Base-by-base conservation (phyloP, 2,329 filamentous ascomycete genomes). In the Monascus ruber region DNA sequence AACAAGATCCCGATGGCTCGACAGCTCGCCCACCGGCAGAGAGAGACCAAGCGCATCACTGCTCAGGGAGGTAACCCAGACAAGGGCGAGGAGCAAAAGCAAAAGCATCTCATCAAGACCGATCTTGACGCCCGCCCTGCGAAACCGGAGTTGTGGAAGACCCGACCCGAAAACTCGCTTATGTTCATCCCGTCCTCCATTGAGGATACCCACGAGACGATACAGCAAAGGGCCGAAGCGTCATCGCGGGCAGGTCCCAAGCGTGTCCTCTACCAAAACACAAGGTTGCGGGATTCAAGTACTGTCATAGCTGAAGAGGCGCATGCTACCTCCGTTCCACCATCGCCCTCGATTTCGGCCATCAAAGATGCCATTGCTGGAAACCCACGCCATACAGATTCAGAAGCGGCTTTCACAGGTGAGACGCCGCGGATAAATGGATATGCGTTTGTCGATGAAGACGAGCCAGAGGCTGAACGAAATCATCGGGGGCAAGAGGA, bases 391-490 rank as follows among this genome's bases (percentile, higher is more conserved):
- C 66, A 71, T 2, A 73, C 71, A 6, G 75, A 80, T 24, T 76
- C 77, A 8, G 79, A 85, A 48, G 59, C 68, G 6, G 71, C 71
- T 2, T 75, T 69, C 43, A 70, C 70, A 29, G 74, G 72, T 42
- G 87, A 93, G 60, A 96, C 89, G 0, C 91, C 89, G 0, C 75
- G 85, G 2, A 85, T 96, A 0, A 94, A 93, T 46, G 91, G 91
- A 1, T 98, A 95, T 59, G 77, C 86, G 0, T 96, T 94, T 62
- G 88, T 98, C 29, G 87, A 94, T 49, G 86, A 93, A 41, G 83
- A 70, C 38, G 69, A 70, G 37, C 49, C 60, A 6, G 65, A 67
- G 10, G 49, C 54, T 1, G 52, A 59, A 5, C 44, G 47, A 11
- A 11, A 6, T 7, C n/a, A 10, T 8, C 6, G n/a, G 24, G 17